Evolutionary conservation across 768 basidiomycete species (phyloP).

Genomic region (Auriscalpium microsporum): DNA sequence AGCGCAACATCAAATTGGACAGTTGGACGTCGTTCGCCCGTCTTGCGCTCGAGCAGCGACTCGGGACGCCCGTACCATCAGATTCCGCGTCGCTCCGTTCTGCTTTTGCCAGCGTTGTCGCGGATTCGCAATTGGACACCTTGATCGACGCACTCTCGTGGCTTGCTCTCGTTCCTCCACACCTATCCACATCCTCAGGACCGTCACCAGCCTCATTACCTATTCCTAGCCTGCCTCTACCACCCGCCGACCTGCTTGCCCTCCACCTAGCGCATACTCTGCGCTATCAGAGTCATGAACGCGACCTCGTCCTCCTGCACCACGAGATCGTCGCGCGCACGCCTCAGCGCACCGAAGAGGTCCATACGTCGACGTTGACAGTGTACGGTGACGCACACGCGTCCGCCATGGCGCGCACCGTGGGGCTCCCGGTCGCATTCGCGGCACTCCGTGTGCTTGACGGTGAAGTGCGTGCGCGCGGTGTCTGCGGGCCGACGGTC

Average conservation of each 20-base stretch:
- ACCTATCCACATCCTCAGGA: constrained; percentile 15
- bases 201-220: constrained; percentile 27
- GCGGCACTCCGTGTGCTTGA: constrained; percentile 67
- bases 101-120: constrained; percentile 22
- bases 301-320: constrained; percentile 79
- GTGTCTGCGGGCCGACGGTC: constrained; percentile 62
- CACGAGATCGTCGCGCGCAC: constrained; percentile 65
- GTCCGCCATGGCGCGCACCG: constrained; percentile 87
- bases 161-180: constrained; percentile 28
- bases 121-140: constrained; percentile 18
- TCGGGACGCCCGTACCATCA: constrained; percentile 19
- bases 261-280: constrained; percentile 63
- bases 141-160: constrained; percentile 39
- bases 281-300: constrained; percentile 58
- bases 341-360: constrained; percentile 28
- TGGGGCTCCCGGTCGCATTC: constrained; percentile 82
- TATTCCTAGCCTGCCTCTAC: constrained; percentile 32
- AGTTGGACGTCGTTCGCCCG: constrained; percentile 32
- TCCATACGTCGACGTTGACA: constrained; percentile 60
- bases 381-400: constrained; percentile 48
- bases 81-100: constrained; percentile 27
- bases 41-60: constrained; percentile 23
- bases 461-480: constrained; percentile 39
- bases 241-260: constrained; percentile 72
- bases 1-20: constrained; percentile 27